Percentiles rank a stretch among this genome's conserved stretches.
These are phyloP conservation scores for Excoecaria cochinchinensis DNA, from an alignment of 345 rosid genomes.

Conservation along the genomic window DNA sequence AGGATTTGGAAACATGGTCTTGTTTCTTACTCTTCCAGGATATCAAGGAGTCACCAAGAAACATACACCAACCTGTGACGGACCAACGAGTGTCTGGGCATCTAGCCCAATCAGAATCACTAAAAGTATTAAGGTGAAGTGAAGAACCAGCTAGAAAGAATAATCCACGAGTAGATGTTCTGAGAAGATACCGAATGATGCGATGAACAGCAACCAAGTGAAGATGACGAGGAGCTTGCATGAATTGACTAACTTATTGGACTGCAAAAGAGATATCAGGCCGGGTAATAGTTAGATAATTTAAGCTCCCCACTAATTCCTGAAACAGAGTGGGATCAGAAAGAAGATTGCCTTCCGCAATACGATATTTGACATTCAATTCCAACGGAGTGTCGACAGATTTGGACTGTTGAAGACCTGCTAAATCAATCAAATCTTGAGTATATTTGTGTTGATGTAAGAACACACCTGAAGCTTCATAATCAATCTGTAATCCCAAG, in stretches of 20 bases:
- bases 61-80: conserved; percentile 1
- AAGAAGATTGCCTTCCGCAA: neutral
- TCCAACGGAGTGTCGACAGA: neutral
- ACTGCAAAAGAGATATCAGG: neutral
- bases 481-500: neutral
- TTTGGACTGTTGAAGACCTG: neutral
- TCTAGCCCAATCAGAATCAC: conserved; percentile 9
- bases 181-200: too few species aligned
- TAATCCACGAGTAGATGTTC: neutral
- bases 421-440: neutral
- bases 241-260: conserved; percentile 1
- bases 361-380: neutral
- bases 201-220: neutral
- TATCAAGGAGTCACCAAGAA: neutral
- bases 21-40: too few species aligned
- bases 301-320: neutral
- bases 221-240: neutral
- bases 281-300: neutral
- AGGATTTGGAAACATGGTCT: too few species aligned
- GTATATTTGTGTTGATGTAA: neutral
- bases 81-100: neutral
- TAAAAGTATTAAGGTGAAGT: neutral
- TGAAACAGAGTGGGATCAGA: neutral
- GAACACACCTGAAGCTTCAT: neutral
- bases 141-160: neutral